Evolutionary conservation across 352 stramenopile species (phyloP).

Genomic region (Elongisporangium prolatum): DNA sequence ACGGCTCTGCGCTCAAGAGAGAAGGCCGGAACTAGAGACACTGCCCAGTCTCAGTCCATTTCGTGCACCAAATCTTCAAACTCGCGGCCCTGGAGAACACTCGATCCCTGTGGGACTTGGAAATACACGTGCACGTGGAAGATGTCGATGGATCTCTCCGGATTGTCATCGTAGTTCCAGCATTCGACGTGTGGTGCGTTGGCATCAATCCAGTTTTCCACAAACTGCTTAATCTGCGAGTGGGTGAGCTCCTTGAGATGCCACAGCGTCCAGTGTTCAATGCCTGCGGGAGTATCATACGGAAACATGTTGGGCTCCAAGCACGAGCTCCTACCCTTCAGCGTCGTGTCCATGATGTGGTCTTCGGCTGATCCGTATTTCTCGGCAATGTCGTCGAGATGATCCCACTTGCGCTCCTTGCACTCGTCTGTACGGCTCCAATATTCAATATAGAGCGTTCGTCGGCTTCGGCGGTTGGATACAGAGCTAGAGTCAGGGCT

Average conservation of each 20-base stretch:
- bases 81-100: slow-evolving; percentile 54
- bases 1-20: neutral
- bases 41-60: slow-evolving; percentile 36
- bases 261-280: slow-evolving; percentile 88
- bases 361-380: slow-evolving; percentile 73
- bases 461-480: slow-evolving; percentile 31
- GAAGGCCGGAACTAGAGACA: neutral
- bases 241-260: slow-evolving; percentile 72
- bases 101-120: slow-evolving; percentile 48
- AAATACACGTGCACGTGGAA: slow-evolving; percentile 90
- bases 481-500: slow-evolving; percentile 7
- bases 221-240: slow-evolving; percentile 83
- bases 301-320: slow-evolving; percentile 90
- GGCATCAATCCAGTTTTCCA: slow-evolving; percentile 85
- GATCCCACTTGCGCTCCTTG: slow-evolving; percentile 87
- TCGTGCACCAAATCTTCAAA: slow-evolving; percentile 73
- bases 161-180: slow-evolving; percentile 90
- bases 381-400: slow-evolving; percentile 78
- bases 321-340: slow-evolving; percentile 76
- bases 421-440: slow-evolving; percentile 85
- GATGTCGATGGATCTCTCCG: slow-evolving; percentile 85
- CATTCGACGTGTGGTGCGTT: slow-evolving; percentile 69
- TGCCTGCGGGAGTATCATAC: slow-evolving; percentile 83
- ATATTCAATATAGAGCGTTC: slow-evolving; percentile 86
- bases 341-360: slow-evolving; percentile 77